Evolutionary conservation across 345 rosid species (phyloP), one percentile per base, ranked within the genome.

Genomic region (Zanthoxylum bungeanum): DNA sequence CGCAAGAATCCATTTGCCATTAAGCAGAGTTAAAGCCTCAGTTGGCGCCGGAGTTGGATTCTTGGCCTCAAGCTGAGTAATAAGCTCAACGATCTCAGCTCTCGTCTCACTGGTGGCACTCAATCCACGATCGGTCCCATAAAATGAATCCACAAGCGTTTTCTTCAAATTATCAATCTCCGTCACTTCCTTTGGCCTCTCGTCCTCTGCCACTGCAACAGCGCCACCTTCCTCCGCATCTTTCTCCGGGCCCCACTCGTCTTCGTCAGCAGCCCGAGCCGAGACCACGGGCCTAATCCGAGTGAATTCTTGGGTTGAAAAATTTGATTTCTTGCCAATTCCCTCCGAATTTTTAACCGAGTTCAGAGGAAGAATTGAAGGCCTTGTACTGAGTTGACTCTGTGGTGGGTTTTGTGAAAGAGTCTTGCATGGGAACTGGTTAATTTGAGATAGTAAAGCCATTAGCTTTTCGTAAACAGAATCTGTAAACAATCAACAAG

Each of bases 1-100:
- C 97, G 85, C 91, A 28, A 94, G 97, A 78, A 90, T 85, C 98
- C 98, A 94, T 78, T 94, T 92, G 70, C 93, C 97, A 53, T 92
- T 86, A 82, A 94, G 95, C 63, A 85, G 81, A 77, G 86, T 58
- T 74, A 92, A 71, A 44, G 97, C 95, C 52, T 92, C 91, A 31
- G 93, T 94, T 0, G 98, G 97, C 0, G 89, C 90, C 0, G 97
- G 86, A 1, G 89, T 92, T 34, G 98, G 98, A 77, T 94, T 94
- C 83, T 76, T 88, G 12, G 89, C 84, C 76, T 94, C 98, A 11
- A 92, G 90, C 87, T 83, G 91, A 4, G 92, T 87, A 25, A 94
- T 94, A 44, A 92, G 93, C 80, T 94, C 98, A 7, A 89, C 84
- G 59, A 94, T 81, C 88, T 92, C 98, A 5, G 87, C 97, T 77